Conservation (phyloP, 495 filamentous ascomycete species). For the Aspergillus coremiiformis region DNA sequence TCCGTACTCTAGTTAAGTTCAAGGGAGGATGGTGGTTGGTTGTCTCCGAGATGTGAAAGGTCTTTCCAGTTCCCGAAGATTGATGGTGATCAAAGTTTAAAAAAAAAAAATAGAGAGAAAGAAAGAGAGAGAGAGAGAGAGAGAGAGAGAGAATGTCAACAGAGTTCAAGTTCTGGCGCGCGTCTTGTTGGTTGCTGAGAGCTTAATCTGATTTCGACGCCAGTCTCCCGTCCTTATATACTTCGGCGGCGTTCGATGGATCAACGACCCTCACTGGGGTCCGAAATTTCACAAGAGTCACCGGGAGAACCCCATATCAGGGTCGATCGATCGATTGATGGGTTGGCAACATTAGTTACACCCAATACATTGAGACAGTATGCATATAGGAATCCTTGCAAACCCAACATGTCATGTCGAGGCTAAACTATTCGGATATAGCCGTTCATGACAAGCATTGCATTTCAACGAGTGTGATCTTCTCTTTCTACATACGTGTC, state of each 20-base stretch:
- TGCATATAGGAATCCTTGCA: slow-evolving; percentile 12
- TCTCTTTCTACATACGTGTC: slow-evolving; percentile 10
- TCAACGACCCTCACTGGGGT: slow-evolving; percentile 6
- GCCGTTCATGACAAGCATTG: slow-evolving; percentile 22
- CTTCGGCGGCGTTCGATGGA: slow-evolving; percentile 2
- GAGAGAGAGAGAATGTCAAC: too few species aligned
- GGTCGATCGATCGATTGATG: slow-evolving; percentile 18
- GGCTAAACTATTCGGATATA: slow-evolving; percentile 17
- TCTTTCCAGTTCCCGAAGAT: not conserved
- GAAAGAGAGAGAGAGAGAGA: too few species aligned
- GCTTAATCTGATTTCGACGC: slow-evolving; percentile 7
- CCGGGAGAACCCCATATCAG: slow-evolving; percentile 24
- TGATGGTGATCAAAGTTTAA: slow-evolving; percentile 8
- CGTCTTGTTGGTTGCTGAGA: slow-evolving; percentile 7
- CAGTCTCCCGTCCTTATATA: slow-evolving; percentile 13
- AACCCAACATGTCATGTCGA: slow-evolving; percentile 19
- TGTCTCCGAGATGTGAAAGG: slow-evolving; percentile 1
- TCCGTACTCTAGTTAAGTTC: not conserved
- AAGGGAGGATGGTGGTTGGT: not conserved
- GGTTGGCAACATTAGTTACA: slow-evolving; percentile 12
- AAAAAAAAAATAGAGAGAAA: not conserved
- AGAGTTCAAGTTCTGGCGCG: slow-evolving; percentile 2
- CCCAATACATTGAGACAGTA: slow-evolving; percentile 15
- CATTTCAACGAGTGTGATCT: slow-evolving; percentile 5
- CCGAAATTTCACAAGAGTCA: slow-evolving; percentile 7